phyloP scores from a whole-genome alignment of 2,329 filamentous ascomycete species.

The Alternaria ethzedia region DNA sequence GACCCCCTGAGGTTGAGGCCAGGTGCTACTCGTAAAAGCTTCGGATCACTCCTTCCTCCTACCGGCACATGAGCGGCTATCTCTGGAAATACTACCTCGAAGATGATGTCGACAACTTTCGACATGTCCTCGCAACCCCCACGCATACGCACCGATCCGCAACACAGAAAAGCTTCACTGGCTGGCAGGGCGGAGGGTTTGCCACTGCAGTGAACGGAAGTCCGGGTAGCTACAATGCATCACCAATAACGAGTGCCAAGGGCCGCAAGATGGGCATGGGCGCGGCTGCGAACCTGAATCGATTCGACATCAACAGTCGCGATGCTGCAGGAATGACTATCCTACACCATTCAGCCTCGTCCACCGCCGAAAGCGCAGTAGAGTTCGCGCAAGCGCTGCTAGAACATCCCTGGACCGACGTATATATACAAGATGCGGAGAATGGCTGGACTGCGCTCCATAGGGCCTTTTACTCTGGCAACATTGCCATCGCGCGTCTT shows the following conservation, averaged over 20 bases:
- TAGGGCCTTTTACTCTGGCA: slow-evolving; percentile 86
- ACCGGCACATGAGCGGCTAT: slow-evolving; percentile 85
- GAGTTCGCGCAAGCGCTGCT: slow-evolving; percentile 81
- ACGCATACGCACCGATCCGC: slow-evolving; percentile 63
- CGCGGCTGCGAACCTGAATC: slow-evolving; percentile 54
- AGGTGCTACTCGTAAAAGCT: slow-evolving; percentile 72
- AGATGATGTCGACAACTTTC: slow-evolving; percentile 96
- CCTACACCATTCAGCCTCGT: slow-evolving; percentile 83
- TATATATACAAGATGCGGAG: slow-evolving; percentile 86
- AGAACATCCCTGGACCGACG: slow-evolving; percentile 80
- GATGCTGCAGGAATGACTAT: slow-evolving; percentile 83
- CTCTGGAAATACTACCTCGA: slow-evolving; percentile 97
- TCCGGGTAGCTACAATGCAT: slow-evolving; percentile 55
- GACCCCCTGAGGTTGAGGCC: slow-evolving; percentile 84
- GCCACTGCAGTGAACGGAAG: slow-evolving; percentile 52
- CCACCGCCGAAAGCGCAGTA: slow-evolving; percentile 70
- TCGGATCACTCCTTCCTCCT: slow-evolving; percentile 49
- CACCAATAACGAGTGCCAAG: slow-evolving; percentile 50
- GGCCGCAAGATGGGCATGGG: slow-evolving; percentile 34
- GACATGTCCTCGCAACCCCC: slow-evolving; percentile 80
- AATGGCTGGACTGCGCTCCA: slow-evolving; percentile 97
- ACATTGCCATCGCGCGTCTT: slow-evolving; percentile 81
- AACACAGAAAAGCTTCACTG: slow-evolving; percentile 58
- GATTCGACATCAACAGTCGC: slow-evolving; percentile 80
- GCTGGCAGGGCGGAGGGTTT: slow-evolving; percentile 40